Base-by-base conservation (phyloP, 768 basidiomycete genomes). In the Lactifluus pinguis region DNA sequence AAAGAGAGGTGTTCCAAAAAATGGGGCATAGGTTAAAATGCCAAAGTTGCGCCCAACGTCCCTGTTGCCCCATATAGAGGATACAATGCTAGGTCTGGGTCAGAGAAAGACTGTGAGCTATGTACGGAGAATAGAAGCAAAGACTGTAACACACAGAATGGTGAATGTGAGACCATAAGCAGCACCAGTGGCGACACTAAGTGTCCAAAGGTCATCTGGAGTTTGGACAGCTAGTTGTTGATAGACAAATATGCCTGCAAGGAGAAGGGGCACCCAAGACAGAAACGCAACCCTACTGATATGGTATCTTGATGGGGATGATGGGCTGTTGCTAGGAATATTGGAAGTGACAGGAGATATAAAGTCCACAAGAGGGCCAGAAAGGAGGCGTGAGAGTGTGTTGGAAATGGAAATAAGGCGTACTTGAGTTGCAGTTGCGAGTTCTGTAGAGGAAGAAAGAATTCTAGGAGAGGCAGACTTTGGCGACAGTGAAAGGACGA, bases 21-120 rank as follows among this genome's bases (percentile, higher is more conserved):
- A 87, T 5, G 88, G 85, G 0, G 89, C 83, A 65, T 88, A 89
- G 51, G 85, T 82, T 58, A 89, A 68, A 41, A 89, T 71, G 29
- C 89, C 88, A 61, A 83, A 92, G 70, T 92, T 92, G 59, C 90
- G 82, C 9, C 83, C 90, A 5, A 85, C 74, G 62, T 88, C 79
- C n/a, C 76, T 68, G 30, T 78, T 69, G 13, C 90, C 90, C 87
- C 88, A 92, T 25, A 87, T 76, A 1, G 85, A 77, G 2, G 84
- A 82, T 4, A 89, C 72, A 32, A 92, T 77, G 55, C 86, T 83
- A 2, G 90, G 89, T 13, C 86, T 88, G 65, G 38, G 21, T 57
- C 25, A 21, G 19, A 58, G 42, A 34, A n/a, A 8, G 42, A 62
- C 29, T 53, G 56, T 49, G 58, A 42, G 45, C 58, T n/a, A 36